Evolutionary conservation across 768 basidiomycete genomes (phyloP).

Genomic region (Chalciporus piperatus): DNA sequence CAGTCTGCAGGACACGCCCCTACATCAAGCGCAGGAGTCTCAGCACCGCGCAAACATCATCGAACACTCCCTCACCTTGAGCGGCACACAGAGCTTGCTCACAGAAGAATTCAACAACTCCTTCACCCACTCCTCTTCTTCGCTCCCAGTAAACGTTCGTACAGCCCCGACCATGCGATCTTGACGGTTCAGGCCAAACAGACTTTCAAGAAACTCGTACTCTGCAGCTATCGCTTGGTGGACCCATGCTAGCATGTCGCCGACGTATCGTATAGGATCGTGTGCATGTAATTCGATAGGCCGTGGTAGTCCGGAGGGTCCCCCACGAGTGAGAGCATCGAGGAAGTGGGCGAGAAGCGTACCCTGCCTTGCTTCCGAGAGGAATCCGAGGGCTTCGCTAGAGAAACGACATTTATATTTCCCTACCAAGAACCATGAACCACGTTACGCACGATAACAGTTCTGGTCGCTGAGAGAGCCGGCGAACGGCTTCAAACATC

Average conservation of each 20-base stretch:
- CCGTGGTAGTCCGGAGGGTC: slow-evolving; percentile 78
- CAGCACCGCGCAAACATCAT: neutral
- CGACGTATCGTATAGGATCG: slow-evolving; percentile 93
- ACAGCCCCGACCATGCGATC: slow-evolving; percentile 74
- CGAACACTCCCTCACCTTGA: slow-evolving; percentile 55
- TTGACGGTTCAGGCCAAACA: slow-evolving; percentile 65
- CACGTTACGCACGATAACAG: slow-evolving; percentile 45
- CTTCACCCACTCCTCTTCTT: slow-evolving; percentile 77
- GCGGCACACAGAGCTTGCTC: slow-evolving; percentile 81
- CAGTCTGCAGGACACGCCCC: slow-evolving; percentile 90
- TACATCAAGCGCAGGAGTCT: slow-evolving; percentile 27
- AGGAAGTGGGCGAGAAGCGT: slow-evolving; percentile 82
- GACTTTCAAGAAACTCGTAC: slow-evolving; percentile 84
- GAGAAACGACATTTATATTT: neutral
- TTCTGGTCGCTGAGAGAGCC: slow-evolving; percentile 77
- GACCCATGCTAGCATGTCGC: slow-evolving; percentile 98
- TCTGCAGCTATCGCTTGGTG: slow-evolving; percentile 96
- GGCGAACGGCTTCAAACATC: slow-evolving; percentile 68
- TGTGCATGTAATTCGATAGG: slow-evolving; percentile 98
- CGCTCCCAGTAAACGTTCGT: slow-evolving; percentile 49
- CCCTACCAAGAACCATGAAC: neutral
- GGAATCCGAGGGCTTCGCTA: slow-evolving; percentile 71
- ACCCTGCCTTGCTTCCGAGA: slow-evolving; percentile 80
- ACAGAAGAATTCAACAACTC: slow-evolving; percentile 81
- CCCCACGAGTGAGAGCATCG: slow-evolving; percentile 84